Evolutionary conservation across 1,284 basidiomycete genomes (phyloP), one percentile per base, ranked within the genome.

Genomic region (Puccinia novopanici): DNA sequence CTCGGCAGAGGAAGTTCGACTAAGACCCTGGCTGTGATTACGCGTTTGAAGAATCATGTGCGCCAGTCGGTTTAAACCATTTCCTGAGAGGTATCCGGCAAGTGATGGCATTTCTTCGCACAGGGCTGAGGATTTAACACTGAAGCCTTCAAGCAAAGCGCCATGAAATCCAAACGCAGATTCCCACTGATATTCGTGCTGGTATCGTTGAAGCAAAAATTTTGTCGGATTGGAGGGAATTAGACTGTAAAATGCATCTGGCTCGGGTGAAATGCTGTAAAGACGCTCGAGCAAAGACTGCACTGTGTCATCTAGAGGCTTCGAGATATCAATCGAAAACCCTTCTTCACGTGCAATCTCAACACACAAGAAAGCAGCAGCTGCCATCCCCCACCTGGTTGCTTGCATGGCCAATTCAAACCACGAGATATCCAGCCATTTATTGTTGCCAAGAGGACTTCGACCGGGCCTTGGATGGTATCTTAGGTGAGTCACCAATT

Each of bases 211-310:
- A 61, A 95, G 88, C 50, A 98, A 88, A 80, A 94, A 92, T 59
- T 90, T 89, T 40, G 90, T 89, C 17, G 93, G 89, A 84, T 98
- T 90, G n/a, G 91, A 89, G 42, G 87, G 86, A 82, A 91, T 89
- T 82, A 98, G 93, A 1, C 94, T 94, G 85, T 99, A 99, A 85
- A 99, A 99, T 0, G 96, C 94, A 84, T 99, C 96, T 0, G 95
- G 95, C 84, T 99, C 96, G 84, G 97, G 94, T 81, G 99, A 94
- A 84, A 94, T 93, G 82, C 90, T 91, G 85, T 98, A 99, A 74
- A 98, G 94, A 75, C 92, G 91, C 86, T 95, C 97, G 65, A 98
- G 87, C 48, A 95, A 88, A 61, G 89, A 87, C 85, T 92, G 91
- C 3, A 88, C 86, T 15, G 86, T 84, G 50, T 83, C 61, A 72